Base-by-base conservation (phyloP, 495 filamentous ascomycete genomes). In the Penicillium lagena region DNA sequence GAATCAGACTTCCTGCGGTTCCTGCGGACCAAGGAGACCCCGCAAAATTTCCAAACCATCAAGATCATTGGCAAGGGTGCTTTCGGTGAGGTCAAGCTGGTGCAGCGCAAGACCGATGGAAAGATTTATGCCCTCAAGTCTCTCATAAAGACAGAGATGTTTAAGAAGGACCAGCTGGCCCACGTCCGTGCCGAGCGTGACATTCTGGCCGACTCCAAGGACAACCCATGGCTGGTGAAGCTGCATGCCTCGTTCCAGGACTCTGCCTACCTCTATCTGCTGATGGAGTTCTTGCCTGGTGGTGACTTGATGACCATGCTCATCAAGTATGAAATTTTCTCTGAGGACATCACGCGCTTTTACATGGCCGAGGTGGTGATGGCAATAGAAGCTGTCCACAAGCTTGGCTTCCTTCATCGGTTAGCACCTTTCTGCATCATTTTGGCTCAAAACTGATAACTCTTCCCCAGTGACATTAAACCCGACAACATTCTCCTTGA, bases 251-350 rank as follows among this genome's bases (percentile, higher is more conserved):
- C 93, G 7, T 99, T 97, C 72, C 93, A 99, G 64, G 93, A 99
- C 64, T 71, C 76, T 39, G 89, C 89, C 46, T 97, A 95, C 68
- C 76, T 99, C 11, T 97, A 99, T 70, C 86, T 99, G 79, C 79
- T 99, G 45, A 97, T 99, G 93, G 93, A 99, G 67, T 99, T 96
- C 68, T 78, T 97, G 55, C 93, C 93, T 11, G 93, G 93, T 60
- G 93, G 93, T 58, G 93, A 99, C 74, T 66, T 99, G 59, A 99
- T 99, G 93, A 99, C 93, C 29, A 99, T 99, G 93, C 77, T 99
- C 54, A 99, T 99, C 70, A 97, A 96, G 73, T 97, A 99, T 60
- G 93, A 99, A 64, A 95, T 99, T 56, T 99, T 99, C 68, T 94
- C 89, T 0, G 90, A 96, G 60, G 93, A 97, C 47, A 96, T 99